Conservation (phyloP, 176 grass and related monocot genomes). For the Oryza officinalis region DNA sequence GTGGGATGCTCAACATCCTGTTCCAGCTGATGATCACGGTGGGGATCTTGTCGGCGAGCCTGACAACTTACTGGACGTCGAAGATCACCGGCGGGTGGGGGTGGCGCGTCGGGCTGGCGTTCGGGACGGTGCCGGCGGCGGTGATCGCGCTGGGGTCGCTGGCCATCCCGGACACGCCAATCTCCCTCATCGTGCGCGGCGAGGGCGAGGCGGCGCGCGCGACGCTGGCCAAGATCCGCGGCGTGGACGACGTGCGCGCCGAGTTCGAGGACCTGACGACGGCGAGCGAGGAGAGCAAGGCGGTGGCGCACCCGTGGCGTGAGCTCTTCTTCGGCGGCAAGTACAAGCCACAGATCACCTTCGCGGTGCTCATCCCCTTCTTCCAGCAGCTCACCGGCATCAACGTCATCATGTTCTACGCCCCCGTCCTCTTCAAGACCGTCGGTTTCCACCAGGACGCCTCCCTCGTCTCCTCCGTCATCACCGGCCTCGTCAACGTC, state of each 20-base stretch:
- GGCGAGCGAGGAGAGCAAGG: constrained; percentile 37
- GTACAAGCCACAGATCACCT: constrained; percentile 51
- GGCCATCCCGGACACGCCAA: constrained; percentile 45
- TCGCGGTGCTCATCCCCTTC: constrained; percentile 44
- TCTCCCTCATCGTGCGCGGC: constrained; percentile 40
- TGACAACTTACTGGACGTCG: constrained; percentile 40
- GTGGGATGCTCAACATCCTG: constrained; percentile 58
- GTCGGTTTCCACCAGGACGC: constrained; percentile 47
- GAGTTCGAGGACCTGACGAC: constrained; percentile 42
- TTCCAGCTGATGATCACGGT: constrained; percentile 66
- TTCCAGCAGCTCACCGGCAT: constrained; percentile 74
- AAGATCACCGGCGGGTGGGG: constrained; percentile 41
- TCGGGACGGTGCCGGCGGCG: constrained; percentile 42
- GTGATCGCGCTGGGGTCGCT: constrained; percentile 47
- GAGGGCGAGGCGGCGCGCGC: constrained; percentile 36
- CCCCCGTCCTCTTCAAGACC: constrained; percentile 61
- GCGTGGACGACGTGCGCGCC: constrained; percentile 35
- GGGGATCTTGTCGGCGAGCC: constrained; percentile 48
- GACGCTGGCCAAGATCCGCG: constrained; percentile 40
- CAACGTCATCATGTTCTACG: constrained; percentile 86
- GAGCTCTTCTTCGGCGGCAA: constrained; percentile 47
- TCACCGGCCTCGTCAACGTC: constrained; percentile 57
- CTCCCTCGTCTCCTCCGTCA: constrained; percentile 50
- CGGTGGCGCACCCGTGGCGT: constrained; percentile 42
- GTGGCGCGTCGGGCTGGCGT: constrained; percentile 42